Conservation (phyloP, 139 green algal genomes). For the Chlamydomonas incerta region DNA sequence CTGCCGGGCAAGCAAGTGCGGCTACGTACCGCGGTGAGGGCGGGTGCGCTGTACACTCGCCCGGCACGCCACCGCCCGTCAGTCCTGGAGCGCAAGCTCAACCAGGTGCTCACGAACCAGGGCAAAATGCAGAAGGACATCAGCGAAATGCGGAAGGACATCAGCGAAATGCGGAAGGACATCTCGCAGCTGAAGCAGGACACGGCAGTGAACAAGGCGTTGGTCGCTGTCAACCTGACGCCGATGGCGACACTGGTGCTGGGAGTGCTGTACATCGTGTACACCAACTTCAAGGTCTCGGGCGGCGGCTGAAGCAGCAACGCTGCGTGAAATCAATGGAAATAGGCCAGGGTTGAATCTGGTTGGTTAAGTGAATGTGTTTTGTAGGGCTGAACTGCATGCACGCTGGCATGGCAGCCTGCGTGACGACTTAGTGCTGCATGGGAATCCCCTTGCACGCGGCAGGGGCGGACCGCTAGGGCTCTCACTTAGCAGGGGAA, state of each 20-base stretch:
- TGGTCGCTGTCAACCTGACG: neutral
- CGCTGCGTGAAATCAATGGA: too few species aligned
- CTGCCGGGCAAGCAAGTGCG: conserved; percentile 13
- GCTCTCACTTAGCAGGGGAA: too few species aligned
- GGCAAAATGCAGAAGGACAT: conserved; percentile 3
- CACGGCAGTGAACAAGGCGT: conserved; percentile 8
- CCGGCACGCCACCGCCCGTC: neutral
- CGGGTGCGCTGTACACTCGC: conserved; percentile 8
- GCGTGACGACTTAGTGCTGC: too few species aligned
- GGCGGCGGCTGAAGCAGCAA: too few species aligned
- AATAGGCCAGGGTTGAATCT: too few species aligned
- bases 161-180: neutral
- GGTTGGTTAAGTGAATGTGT: too few species aligned
- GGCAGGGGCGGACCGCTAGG: too few species aligned
- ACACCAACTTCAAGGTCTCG: neutral
- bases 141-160: neutral
- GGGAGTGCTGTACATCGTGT: neutral
- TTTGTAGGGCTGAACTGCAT: too few species aligned
- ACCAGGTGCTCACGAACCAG: conserved; percentile 15
- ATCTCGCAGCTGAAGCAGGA: neutral
- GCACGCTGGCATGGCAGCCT: too few species aligned
- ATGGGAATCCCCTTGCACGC: too few species aligned
- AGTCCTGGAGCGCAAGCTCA: neutral
- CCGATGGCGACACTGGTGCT: neutral
- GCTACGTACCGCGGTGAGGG: conserved; percentile 8